phyloP scores from a whole-genome alignment of 805 yeast species.

The Kodamaea jinghongensis region DNA sequence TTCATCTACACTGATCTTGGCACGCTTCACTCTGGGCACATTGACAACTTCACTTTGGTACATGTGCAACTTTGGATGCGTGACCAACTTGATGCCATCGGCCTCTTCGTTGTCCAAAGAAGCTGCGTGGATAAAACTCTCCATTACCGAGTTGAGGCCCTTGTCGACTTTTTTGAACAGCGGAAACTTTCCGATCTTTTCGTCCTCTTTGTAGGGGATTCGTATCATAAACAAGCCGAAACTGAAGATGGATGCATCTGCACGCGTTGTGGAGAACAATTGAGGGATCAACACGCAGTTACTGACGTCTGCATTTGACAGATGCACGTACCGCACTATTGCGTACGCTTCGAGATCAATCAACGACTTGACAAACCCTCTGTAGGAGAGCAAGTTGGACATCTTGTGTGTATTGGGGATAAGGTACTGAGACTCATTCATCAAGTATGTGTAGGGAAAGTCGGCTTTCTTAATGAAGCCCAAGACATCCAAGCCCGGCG shows the following conservation, averaged over 20 bases:
- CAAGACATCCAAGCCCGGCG: constrained; percentile 59
- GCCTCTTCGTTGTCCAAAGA: constrained; percentile 19
- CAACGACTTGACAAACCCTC: constrained; percentile 50
- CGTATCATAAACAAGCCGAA: constrained; percentile 50
- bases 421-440: constrained; percentile 57
- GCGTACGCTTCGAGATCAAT: constrained; percentile 47
- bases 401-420: constrained; percentile 34
- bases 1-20: constrained; percentile 8
- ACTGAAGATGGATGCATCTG: constrained; percentile 9
- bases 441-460: constrained; percentile 59
- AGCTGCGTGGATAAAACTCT: constrained; percentile 25
- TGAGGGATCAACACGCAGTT: constrained; percentile 56
- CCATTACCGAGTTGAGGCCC: constrained; percentile 26
- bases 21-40: constrained; percentile 12
- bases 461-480: constrained; percentile 50
- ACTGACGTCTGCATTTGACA: constrained; percentile 44
- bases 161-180: constrained; percentile 16
- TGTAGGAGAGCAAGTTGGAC: constrained; percentile 32
- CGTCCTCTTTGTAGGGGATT: constrained; percentile 76
- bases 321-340: constrained; percentile 62
- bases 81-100: constrained; percentile 9
- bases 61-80: constrained; percentile 18
- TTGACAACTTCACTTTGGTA: constrained; percentile 15
- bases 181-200: constrained; percentile 55
- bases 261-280: constrained; percentile 1